Evolutionary conservation across 78 protist genomes (phyloP).

Genomic region (Creolimax fragrantissima): DNA sequence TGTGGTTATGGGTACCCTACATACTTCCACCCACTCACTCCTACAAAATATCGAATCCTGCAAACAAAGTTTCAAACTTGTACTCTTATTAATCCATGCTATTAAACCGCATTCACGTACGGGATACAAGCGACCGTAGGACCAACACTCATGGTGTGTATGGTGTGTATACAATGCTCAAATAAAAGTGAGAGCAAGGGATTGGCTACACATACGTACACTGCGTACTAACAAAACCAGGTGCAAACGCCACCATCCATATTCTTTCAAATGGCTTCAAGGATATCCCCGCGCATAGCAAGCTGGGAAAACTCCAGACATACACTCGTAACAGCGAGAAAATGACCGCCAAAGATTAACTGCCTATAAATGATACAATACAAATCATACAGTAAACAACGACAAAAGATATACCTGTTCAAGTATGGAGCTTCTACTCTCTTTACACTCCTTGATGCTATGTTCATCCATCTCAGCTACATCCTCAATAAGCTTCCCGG

Average conservation of each 20-base stretch:
- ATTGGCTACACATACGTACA: background rate
- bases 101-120: too few species aligned
- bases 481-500: constrained; percentile 57
- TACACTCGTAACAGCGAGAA: too few species aligned
- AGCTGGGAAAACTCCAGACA: too few species aligned
- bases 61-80: too few species aligned
- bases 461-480: background rate
- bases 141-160: too few species aligned
- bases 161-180: too few species aligned
- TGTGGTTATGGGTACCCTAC: too few species aligned
- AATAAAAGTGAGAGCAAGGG: background rate
- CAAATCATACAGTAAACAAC: background rate
- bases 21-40: too few species aligned
- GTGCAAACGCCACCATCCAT: background rate
- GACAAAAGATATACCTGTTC: background rate
- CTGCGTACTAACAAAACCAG: background rate
- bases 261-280: background rate
- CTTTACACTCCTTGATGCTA: background rate
- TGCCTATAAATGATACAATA: background rate
- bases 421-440: background rate
- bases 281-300: too few species aligned
- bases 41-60: too few species aligned
- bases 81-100: too few species aligned
- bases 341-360: background rate
- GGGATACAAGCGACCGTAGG: too few species aligned